Percentiles rank a stretch among this genome's conserved stretches.
phyloP scores from a whole-genome alignment of 345 rosid genomes.

The Arabidopsis thaliana region DNA sequence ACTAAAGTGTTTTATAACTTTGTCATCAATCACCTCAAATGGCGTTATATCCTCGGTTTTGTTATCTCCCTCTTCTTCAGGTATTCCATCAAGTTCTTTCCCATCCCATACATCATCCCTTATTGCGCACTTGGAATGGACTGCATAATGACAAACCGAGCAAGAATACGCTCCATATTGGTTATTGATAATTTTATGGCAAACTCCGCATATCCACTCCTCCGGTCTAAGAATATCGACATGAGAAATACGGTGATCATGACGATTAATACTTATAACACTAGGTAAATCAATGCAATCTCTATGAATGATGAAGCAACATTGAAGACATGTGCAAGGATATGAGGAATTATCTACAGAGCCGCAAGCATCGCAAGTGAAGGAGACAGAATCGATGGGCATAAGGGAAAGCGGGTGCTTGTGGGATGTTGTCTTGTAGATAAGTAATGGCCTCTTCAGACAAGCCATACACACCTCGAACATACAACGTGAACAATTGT shows the following conservation, averaged over 20 bases:
- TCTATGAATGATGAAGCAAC: constrained; percentile 10
- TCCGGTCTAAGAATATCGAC: background rate
- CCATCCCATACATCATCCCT: background rate
- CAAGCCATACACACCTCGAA: background rate
- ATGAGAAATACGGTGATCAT: constrained; percentile 6
- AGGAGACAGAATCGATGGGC: background rate
- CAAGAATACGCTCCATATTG: constrained; percentile 9
- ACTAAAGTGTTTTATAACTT: background rate
- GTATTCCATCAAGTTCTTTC: background rate
- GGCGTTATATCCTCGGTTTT: background rate
- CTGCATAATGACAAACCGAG: background rate
- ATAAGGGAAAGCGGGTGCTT: background rate
- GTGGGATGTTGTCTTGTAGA: background rate
- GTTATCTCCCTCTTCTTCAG: constrained; percentile 10
- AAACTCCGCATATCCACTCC: constrained; percentile 9
- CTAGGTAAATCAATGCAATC: background rate
- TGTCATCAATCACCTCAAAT: background rate
- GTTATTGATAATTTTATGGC: background rate
- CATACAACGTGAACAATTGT: background rate
- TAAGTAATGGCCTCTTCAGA: background rate
- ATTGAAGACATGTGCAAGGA: constrained; percentile 4
- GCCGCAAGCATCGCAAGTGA: constrained; percentile 27
- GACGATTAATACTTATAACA: constrained; percentile 2
- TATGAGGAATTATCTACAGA: background rate
- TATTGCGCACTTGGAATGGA: constrained; percentile 22